Percentiles rank a stretch among this genome's conserved stretches.
Evolutionary conservation across 768 basidiomycete species (phyloP).

Genomic region (Polyporus arcularius): DNA sequence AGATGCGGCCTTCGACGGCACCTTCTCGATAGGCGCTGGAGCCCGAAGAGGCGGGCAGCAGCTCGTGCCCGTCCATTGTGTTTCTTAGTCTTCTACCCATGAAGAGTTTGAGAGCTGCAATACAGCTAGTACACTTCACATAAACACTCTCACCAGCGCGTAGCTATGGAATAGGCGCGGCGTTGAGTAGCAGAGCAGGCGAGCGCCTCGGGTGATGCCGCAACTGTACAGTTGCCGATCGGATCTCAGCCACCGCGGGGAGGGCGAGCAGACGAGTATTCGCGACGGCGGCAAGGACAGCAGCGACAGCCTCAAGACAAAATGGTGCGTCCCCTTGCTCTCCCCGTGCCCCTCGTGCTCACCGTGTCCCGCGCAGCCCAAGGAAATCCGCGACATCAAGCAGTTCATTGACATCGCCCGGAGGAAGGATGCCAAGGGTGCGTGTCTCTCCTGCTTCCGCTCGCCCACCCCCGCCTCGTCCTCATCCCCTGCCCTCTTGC

Average conservation of each 20-base stretch:
- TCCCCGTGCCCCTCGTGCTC: neutral
- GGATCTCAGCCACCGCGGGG: constrained; percentile 18
- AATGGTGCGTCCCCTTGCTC: constrained; percentile 10
- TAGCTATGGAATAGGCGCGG: no score
- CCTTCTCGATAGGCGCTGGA: no score
- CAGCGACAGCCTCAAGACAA: constrained; percentile 16
- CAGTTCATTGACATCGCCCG: constrained; percentile 95
- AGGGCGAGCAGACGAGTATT: neutral
- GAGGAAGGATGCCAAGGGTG: constrained; percentile 96
- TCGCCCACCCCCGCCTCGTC: neutral
- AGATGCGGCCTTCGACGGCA: no score
- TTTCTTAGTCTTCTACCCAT: no score
- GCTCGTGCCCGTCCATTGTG: no score
- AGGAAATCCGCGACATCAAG: constrained; percentile 98
- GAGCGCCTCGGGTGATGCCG: constrained; percentile 1
- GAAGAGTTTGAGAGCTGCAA: no score
- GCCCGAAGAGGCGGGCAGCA: no score
- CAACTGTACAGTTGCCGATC: constrained; percentile 19
- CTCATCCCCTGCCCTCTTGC: neutral
- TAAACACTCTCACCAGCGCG: no score
- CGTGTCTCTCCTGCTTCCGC: constrained; percentile 37
- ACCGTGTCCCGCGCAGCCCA: constrained; percentile 59
- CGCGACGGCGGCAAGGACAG: constrained; percentile 1
- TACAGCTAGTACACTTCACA: no score
- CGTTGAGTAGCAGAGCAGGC: no score